Evolutionary conservation across 192 early-diverging fungal genomes (phyloP), one percentile per base, ranked within the genome.

Genomic region (Podila epicladia): DNA sequence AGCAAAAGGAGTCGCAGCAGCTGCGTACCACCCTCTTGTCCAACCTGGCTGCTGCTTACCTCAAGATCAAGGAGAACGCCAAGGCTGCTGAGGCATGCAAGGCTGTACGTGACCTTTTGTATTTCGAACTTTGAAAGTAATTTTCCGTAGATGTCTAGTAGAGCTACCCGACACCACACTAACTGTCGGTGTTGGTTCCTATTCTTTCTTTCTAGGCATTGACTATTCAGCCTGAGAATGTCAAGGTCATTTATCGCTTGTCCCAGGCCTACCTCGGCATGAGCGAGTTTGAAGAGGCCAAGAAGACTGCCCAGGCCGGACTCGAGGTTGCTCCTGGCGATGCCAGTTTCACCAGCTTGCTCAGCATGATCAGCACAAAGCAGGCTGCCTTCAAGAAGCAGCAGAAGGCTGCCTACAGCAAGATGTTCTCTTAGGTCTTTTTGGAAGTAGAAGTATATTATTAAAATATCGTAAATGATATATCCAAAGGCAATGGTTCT

Each of bases 241-340:
- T 82, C 15, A 86, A 86, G 69, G 83, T 82, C 1, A 57, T 67
- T 5, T 86, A 83, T 62, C 79, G 85, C 28, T 59, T 86, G 37
- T 79, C 80, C 3, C 85, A 86, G 61, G 85, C 83, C 20, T 83
- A 84, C 33, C 29, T 84, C 35, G 80, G 70, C 38, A 49, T 74
- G 60, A 71, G 72, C 41, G 83, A 84, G 72, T 86, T 75, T 69
- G 80, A 84, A 20, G 68, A 82, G 12, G 85, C 78, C 11, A 78
- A 83, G 63, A 72, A 66, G 24, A 62, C 26, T 58, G 67, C 80
- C 2, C 72, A 82, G 24, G 26, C 26, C 7, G 85, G 85, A 24
- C 58, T 86, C 50, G 62, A 73, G 67, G 59, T 83, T 64, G 38
- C 73, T 11, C 70, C 73, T 6, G 65, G 67, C 20, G 72, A 72